Percentiles rank a stretch among this genome's conserved stretches.
Conservation (phyloP, 768 basidiomycete species). For the Lactifluus piperatus region DNA sequence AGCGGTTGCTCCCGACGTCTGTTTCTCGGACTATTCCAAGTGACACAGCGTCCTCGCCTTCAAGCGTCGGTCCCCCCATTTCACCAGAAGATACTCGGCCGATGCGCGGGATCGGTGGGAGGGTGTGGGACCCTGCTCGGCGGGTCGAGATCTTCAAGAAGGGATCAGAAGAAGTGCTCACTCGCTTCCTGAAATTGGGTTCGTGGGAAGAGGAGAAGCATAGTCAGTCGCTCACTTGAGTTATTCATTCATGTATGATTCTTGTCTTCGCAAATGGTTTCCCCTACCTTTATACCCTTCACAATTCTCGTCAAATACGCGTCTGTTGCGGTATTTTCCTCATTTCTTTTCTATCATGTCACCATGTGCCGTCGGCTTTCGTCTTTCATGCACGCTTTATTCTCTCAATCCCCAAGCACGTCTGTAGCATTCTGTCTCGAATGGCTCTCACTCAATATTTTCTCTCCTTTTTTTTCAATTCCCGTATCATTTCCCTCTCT, state of each 20-base stretch:
- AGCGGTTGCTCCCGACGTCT: conserved; percentile 17
- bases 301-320: not conserved
- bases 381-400: not conserved
- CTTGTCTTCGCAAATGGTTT: conserved; percentile 4
- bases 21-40: conserved; percentile 36
- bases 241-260: conserved; percentile 12
- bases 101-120: conserved; percentile 36
- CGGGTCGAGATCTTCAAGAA: conserved; percentile 81
- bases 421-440: conserved; percentile 7
- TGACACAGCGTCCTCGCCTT: conserved; percentile 44
- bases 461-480: not conserved
- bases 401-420: not conserved
- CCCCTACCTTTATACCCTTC: conserved; percentile 17
- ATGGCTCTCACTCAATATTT: not conserved
- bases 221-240: conserved; percentile 14
- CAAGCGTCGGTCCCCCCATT: conserved; percentile 46
- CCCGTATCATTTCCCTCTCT: not conserved
- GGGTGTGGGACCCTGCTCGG: conserved; percentile 82
- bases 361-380: not conserved
- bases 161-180: conserved; percentile 80
- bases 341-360: not conserved
- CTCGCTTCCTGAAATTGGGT: conserved; percentile 73
- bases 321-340: not conserved
- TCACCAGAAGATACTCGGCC: conserved; percentile 29
- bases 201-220: conserved; percentile 52